Percentiles rank a stretch among this genome's conserved stretches.
These are phyloP conservation scores for baker's yeast (Saccharomyces cerevisiae) DNA, from an alignment of 805 yeast species.

Conservation along the genomic window DNA sequence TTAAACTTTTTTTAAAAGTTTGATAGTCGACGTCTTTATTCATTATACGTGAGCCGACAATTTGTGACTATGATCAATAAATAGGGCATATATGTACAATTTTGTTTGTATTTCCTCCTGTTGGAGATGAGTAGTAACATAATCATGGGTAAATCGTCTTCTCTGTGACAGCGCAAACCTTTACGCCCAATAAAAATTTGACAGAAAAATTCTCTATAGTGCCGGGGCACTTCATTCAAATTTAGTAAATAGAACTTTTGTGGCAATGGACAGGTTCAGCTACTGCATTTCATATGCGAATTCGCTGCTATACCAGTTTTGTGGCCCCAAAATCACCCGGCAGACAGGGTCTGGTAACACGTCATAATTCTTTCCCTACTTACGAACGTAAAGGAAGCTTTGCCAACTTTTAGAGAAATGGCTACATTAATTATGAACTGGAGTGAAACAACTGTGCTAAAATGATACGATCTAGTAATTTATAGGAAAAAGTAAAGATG, in stretches of 20 bases:
- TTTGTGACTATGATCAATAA: too few species aligned
- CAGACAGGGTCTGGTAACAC: not conserved
- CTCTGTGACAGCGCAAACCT: not conserved
- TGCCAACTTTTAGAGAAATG: not conserved
- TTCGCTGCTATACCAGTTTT: not conserved
- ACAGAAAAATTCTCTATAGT: not conserved
- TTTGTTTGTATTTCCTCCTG: not conserved
- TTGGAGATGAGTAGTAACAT: not conserved
- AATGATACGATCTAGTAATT: too few species aligned
- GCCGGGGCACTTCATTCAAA: not conserved
- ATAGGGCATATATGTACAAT: not conserved
- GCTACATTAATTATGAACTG: not conserved
- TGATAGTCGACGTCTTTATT: not conserved
- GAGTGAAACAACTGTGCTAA: too few species aligned
- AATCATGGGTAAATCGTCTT: not conserved
- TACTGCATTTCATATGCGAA: not conserved
- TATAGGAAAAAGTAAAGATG: too few species aligned
- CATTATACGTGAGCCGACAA: not conserved
- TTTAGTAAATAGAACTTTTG: not conserved
- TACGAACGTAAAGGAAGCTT: not conserved
- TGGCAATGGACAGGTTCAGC: not conserved
- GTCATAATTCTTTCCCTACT: not conserved
- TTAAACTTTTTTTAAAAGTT: not conserved
- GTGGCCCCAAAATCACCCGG: not conserved
- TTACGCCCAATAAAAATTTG: not conserved